Evolutionary conservation across 2,329 filamentous ascomycete species (phyloP), one percentile per base, ranked within the genome.

Genomic region (Trichoderma atroviride): DNA sequence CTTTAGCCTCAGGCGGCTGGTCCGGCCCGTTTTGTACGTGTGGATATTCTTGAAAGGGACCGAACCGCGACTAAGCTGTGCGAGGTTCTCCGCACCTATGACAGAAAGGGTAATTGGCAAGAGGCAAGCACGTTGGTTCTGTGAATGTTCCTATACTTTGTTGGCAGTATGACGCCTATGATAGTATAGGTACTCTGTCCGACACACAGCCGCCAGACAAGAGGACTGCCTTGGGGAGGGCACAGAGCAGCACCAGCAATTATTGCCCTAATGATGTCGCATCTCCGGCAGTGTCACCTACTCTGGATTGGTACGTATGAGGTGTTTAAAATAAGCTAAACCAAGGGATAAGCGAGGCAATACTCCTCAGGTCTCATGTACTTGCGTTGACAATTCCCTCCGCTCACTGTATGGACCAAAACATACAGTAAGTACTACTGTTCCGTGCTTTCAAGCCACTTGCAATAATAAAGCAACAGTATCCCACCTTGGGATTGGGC

Each of bases 11-110:
- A 52, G 55, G 53, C 63, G 63, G 55, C 55, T 66, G 55, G 63
- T 66, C 63, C 63, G 63, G 63, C 63, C 63, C 67, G 67, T 69
- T 69, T 63, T 53, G 67, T 62, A 33, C 47, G 31, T 61, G 66
- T 62, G 66, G 66, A n/a, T 62, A 61, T 55, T 16, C 11, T 37
- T 37, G 29, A 59, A 31, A 59, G 63, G 66, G 57, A 68, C 66
- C 58, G 33, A 68, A 53, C 62, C 62, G 62, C 62, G 35, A 57
- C 53, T 65, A 65, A 57, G 37, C 27, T 56, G 62, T 29, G 62
- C 14, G 27, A 58, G 62, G 53, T 66, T 62, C 57, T 62, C 57
- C 57, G 66, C 57, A 68, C 35, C 66, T 58, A 62, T 19, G 66
- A 68, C 58, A 57, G 66, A 62, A 68, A 68, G 52, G 66, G 66